These are phyloP conservation scores for Rutstroemia sp. DNA, from an alignment of 2,329 filamentous ascomycete species.

Conservation along the genomic window DNA sequence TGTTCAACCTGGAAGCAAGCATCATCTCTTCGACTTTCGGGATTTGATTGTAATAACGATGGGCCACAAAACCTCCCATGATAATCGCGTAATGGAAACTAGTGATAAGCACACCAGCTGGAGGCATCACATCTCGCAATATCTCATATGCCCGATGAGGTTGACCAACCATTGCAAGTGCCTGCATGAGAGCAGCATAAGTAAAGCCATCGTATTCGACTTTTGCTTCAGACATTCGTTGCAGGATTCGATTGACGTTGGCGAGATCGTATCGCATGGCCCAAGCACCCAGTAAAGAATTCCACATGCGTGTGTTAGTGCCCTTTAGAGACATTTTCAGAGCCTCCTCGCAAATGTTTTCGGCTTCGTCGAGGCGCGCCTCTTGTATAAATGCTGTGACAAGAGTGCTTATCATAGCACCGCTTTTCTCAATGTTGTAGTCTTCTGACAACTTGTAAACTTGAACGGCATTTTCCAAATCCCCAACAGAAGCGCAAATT, in stretches of 20 bases:
- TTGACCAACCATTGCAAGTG: conserved; percentile 43
- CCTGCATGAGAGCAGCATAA: conserved; percentile 54
- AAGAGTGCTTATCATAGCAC: conserved; percentile 54
- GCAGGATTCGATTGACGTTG: conserved; percentile 45
- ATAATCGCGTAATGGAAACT: conserved; percentile 46
- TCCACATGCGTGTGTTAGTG: conserved; percentile 63
- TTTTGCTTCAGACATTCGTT: conserved; percentile 44
- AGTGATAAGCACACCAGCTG: conserved; percentile 35
- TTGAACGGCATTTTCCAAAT: conserved; percentile 60
- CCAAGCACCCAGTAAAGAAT: conserved; percentile 64
- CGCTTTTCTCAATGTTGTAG: conserved; percentile 41
- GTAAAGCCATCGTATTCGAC: conserved; percentile 49
- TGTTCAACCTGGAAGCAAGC: conserved; percentile 31
- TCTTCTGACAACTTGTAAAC: conserved; percentile 57
- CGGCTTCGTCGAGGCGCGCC: conserved; percentile 46
- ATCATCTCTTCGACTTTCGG: conserved; percentile 38
- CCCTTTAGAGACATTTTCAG: conserved; percentile 43
- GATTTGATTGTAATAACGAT: conserved; percentile 33
- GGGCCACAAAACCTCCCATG: conserved; percentile 40
- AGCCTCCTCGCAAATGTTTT: conserved; percentile 50
- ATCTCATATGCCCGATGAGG: conserved; percentile 50
- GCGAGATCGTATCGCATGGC: conserved; percentile 54
- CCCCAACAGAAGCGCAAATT: conserved; percentile 62
- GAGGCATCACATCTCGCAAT: conserved; percentile 41
- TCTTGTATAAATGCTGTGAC: conserved; percentile 61